Evolutionary conservation across 768 basidiomycete genomes (phyloP).

Genomic region (Bullera alba): DNA sequence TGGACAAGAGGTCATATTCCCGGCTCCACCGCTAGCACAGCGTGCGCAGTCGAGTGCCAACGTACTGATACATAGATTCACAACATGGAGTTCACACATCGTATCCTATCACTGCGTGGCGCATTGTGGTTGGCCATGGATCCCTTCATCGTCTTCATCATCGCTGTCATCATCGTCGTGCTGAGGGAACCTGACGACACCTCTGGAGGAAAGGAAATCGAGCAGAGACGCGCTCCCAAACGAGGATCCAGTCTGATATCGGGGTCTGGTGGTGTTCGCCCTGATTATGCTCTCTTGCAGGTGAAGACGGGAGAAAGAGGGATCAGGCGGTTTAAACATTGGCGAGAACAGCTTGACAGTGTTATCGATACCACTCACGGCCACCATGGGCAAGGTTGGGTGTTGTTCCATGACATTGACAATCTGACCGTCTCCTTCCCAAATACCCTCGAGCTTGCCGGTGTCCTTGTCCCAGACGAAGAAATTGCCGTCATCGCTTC

Average conservation of each 20-base stretch:
- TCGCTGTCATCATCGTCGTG: conserved; percentile 1
- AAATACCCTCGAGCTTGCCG: conserved; percentile 62
- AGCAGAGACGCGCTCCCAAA: conserved; percentile 17
- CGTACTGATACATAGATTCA: too few species aligned
- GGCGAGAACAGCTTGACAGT: conserved; percentile 60
- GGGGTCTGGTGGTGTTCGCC: conserved; percentile 12
- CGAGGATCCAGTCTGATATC: conserved; percentile 8
- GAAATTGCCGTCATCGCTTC: conserved; percentile 68
- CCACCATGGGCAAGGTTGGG: conserved; percentile 68
- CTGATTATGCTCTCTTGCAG: conserved; percentile 16
- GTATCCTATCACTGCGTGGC: too few species aligned
- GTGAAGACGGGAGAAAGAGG: conserved; percentile 18
- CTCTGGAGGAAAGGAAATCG: conserved; percentile 16
- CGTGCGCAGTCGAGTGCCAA: too few species aligned
- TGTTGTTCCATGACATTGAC: conserved; percentile 82
- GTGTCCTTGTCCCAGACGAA: conserved; percentile 76
- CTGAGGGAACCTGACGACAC: conserved; percentile 1
- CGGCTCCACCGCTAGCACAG: too few species aligned
- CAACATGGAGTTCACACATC: too few species aligned
- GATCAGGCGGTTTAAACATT: conserved; percentile 1
- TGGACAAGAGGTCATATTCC: too few species aligned
- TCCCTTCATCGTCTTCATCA: conserved; percentile 2
- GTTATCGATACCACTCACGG: conserved; percentile 76
- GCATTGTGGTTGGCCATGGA: too few species aligned
- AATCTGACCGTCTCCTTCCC: conserved; percentile 72